phyloP scores from a whole-genome alignment of 768 basidiomycete species.

The Lactarius hatsudake region DNA sequence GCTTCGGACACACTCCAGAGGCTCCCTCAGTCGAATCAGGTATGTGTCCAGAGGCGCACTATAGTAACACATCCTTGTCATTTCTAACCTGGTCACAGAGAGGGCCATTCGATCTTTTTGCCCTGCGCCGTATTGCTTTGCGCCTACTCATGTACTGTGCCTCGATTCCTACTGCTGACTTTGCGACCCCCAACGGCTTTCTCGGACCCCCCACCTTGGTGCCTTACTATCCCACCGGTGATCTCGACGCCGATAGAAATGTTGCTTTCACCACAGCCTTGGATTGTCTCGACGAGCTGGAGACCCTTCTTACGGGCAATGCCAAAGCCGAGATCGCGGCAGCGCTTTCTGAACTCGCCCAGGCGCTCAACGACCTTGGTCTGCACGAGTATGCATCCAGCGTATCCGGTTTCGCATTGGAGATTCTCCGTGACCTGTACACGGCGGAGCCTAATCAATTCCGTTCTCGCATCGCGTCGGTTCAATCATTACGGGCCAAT shows the following conservation, averaged over 20 bases:
- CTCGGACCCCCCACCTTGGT: neutral
- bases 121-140: constrained; percentile 6
- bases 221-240: constrained; percentile 17
- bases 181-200: constrained; percentile 15
- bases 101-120: neutral
- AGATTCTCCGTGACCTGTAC: neutral
- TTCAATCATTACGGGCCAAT: constrained; percentile 9
- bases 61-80: neutral
- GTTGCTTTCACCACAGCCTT: constrained; percentile 6
- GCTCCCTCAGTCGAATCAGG: constrained; percentile 2
- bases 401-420: constrained; percentile 5
- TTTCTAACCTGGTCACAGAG: neutral
- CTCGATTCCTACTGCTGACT: constrained; percentile 11
- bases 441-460: neutral
- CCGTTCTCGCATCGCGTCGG: neutral
- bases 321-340: neutral
- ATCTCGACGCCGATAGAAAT: constrained; percentile 1
- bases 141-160: constrained; percentile 18
- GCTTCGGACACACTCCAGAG: constrained; percentile 1
- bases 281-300: constrained; percentile 8
- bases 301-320: neutral
- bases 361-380: constrained; percentile 21
- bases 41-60: neutral
- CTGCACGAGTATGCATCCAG: constrained; percentile 4
- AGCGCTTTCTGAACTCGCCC: constrained; percentile 7